A percentile compares a stretch with the other conserved stretches of the same genome.
Conservation (phyloP, 768 basidiomycete species). For the Russula dissimulans region DNA sequence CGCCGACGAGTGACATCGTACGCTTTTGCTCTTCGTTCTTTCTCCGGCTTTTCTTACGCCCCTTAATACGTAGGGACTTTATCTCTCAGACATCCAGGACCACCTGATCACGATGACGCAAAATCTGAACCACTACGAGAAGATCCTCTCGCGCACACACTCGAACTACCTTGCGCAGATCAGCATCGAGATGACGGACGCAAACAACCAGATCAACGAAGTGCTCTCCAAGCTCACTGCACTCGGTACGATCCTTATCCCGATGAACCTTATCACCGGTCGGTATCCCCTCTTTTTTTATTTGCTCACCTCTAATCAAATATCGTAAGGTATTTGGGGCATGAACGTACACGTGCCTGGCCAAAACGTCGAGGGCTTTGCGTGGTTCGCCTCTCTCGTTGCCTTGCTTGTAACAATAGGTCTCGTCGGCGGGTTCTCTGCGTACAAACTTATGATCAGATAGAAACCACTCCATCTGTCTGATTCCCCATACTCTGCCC, state of each 20-base stretch:
- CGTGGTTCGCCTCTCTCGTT: conserved; percentile 88
- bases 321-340: conserved; percentile 70
- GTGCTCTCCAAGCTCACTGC: conserved; percentile 96
- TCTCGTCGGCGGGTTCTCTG: conserved; percentile 66
- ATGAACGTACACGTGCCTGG: conserved; percentile 99
- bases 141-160: conserved; percentile 96
- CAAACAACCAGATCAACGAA: conserved; percentile 99
- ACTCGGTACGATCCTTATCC: conserved; percentile 93
- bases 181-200: conserved; percentile 99
- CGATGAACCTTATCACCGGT: conserved; percentile 96
- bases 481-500: background rate
- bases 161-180: conserved; percentile 99
- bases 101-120: conserved; percentile 99
- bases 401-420: conserved; percentile 75
- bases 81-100: conserved; percentile 94
- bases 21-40: conserved; percentile 20
- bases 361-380: conserved; percentile 52
- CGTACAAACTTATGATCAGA: conserved; percentile 62
- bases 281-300: background rate
- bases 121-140: conserved; percentile 99
- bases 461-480: conserved; percentile 8
- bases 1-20: conserved; percentile 95
- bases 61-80: conserved; percentile 58
- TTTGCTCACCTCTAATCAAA: too few species aligned
- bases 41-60: background rate